phyloP scores from a whole-genome alignment of 2,329 filamentous ascomycete genomes.

The Aureobasidium lini region DNA sequence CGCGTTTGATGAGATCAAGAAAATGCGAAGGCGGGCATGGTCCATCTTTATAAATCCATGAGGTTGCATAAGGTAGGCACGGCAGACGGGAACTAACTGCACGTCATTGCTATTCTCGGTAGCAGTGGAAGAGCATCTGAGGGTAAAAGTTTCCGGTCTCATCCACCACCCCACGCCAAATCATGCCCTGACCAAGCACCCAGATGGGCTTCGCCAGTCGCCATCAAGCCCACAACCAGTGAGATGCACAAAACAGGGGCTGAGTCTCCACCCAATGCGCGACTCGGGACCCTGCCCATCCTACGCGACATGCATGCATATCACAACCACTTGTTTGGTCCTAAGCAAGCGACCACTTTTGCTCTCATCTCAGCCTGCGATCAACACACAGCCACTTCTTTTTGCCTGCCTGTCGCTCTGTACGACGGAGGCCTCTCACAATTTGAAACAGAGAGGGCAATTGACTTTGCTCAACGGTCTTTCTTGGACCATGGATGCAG shows the following conservation, averaged over 20 bases:
- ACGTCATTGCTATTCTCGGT: slow-evolving; percentile 14
- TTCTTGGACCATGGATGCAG: not conserved
- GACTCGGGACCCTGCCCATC: slow-evolving; percentile 2
- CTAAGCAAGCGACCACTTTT: too few relatives aligned
- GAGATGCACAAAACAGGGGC: slow-evolving; percentile 7
- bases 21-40: not conserved
- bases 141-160: slow-evolving; percentile 1
- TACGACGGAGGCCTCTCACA: not conserved
- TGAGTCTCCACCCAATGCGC: not conserved
- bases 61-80: not conserved
- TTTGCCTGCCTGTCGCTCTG: not conserved
- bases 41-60: not conserved
- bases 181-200: too few relatives aligned
- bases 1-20: not conserved
- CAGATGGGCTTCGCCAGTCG: too few relatives aligned
- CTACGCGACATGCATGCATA: slow-evolving; percentile 2
- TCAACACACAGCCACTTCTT: not conserved
- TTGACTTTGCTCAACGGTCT: slow-evolving; percentile 7
- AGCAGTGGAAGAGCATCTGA: not conserved
- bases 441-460: not conserved
- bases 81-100: not conserved
- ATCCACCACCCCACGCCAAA: not conserved
- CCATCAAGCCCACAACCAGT: not conserved
- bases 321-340: not conserved
- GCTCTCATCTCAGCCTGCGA: not conserved